A percentile compares a stretch with the other conserved stretches of the same genome.
These are phyloP conservation scores for Entomortierella lignicola DNA, from an alignment of 192 early-diverging fungal genomes.

Conservation along the genomic window DNA sequence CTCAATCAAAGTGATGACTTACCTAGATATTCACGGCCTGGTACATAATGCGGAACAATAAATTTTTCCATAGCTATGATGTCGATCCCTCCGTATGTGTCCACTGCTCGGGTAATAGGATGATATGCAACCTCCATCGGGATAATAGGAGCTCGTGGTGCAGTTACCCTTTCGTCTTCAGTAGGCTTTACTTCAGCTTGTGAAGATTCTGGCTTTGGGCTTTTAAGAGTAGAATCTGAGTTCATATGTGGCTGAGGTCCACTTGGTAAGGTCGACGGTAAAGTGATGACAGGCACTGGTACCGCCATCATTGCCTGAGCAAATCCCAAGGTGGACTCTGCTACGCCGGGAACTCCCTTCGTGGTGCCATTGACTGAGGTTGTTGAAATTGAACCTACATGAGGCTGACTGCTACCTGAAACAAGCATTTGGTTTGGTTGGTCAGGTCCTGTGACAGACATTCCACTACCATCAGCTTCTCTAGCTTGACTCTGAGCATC, in stretches of 20 bases:
- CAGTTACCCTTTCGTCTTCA: neutral
- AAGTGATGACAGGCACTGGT: constrained; percentile 39
- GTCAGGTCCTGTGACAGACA: neutral
- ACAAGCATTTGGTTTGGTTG: neutral
- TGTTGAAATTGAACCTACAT: neutral
- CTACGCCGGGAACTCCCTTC: constrained; percentile 3
- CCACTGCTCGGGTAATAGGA: constrained; percentile 73
- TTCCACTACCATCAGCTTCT: neutral
- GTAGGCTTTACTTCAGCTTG: neutral
- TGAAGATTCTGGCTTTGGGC: neutral
- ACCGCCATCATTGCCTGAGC: constrained; percentile 54
- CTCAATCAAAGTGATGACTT: constrained; percentile 17
- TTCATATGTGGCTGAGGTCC: constrained; percentile 1
- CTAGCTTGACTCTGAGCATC: neutral
- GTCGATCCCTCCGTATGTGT: constrained; percentile 84
- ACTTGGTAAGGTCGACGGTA: constrained; percentile 22
- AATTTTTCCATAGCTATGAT: constrained; percentile 69
- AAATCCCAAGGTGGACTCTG: constrained; percentile 30
- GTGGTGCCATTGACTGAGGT: constrained; percentile 1
- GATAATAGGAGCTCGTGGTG: neutral
- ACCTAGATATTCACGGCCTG: constrained; percentile 63
- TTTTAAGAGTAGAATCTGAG: neutral
- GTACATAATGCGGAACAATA: constrained; percentile 61
- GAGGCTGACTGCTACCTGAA: neutral
- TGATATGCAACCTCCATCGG: constrained; percentile 58